phyloP scores from a whole-genome alignment of 1,139 yeast species.

The Eremothecium coryli region DNA sequence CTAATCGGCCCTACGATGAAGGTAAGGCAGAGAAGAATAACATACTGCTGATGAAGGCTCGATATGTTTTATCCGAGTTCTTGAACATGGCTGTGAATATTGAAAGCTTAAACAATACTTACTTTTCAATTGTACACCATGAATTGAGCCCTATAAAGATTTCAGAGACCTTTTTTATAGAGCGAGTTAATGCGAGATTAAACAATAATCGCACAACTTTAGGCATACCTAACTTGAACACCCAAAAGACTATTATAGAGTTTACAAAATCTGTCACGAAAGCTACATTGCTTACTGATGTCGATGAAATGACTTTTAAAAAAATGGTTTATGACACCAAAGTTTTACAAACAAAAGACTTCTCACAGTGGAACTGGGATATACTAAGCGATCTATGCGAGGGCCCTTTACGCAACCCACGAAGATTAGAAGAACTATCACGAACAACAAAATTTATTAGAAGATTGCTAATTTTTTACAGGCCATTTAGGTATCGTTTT shows the following conservation, averaged over 20 bases:
- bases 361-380: constrained; percentile 83
- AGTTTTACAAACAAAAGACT: constrained; percentile 71
- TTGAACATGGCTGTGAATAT: constrained; percentile 46
- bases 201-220: constrained; percentile 33
- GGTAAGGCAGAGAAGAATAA: constrained; percentile 34
- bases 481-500: constrained; percentile 85
- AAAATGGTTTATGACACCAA: constrained; percentile 57
- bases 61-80: constrained; percentile 55
- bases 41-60: constrained; percentile 44
- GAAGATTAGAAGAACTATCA: constrained; percentile 65
- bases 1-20: constrained; percentile 21
- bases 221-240: constrained; percentile 26
- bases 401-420: constrained; percentile 70
- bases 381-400: constrained; percentile 56
- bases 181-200: constrained; percentile 37
- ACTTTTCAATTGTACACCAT: constrained; percentile 8
- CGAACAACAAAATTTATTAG: constrained; percentile 81
- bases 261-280: constrained; percentile 37
- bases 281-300: constrained; percentile 38
- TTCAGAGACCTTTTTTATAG: constrained; percentile 36
- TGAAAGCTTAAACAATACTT: constrained; percentile 25
- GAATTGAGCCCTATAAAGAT: constrained; percentile 3
- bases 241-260: constrained; percentile 26
- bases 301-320: constrained; percentile 67
- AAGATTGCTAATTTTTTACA: constrained; percentile 71